These are phyloP conservation scores for Acephala macrosclerotiorum DNA, from an alignment of 2,329 filamentous ascomycete genomes.

Conservation along the genomic window DNA sequence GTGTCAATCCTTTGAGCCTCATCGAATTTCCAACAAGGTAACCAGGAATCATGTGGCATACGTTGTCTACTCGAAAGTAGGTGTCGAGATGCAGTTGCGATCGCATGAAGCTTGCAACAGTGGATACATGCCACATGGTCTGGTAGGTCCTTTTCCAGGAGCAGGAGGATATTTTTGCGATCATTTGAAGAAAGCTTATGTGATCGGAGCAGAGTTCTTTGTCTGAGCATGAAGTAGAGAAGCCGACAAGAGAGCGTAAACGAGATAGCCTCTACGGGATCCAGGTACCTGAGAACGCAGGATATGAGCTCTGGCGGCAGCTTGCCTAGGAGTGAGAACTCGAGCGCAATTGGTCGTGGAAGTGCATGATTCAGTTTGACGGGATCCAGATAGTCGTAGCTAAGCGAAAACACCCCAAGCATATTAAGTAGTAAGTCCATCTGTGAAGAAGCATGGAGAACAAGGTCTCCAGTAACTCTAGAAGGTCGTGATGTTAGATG, in stretches of 20 bases:
- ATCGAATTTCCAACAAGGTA: background rate
- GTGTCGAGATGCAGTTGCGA: background rate
- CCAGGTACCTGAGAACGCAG: background rate
- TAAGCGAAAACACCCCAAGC: background rate
- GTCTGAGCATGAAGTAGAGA: conserved; percentile 1
- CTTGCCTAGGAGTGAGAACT: background rate
- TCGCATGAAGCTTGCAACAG: background rate
- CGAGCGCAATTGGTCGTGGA: background rate
- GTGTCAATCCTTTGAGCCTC: background rate
- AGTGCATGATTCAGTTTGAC: background rate
- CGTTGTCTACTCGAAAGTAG: background rate
- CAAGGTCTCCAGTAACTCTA: too few species aligned
- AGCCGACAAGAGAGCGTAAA: background rate
- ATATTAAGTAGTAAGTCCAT: too few species aligned
- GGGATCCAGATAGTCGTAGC: background rate
- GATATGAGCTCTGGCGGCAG: background rate
- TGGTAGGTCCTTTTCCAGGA: background rate
- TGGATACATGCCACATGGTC: background rate
- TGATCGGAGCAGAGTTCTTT: background rate
- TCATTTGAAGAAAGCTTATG: background rate
- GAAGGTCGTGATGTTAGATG: too few species aligned
- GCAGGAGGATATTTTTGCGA: background rate
- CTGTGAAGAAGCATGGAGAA: too few species aligned
- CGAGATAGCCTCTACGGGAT: background rate
- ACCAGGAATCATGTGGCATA: background rate